Evolutionary conservation across 208 protist genomes (phyloP), one percentile per base, ranked within the genome.

Genomic region (Eutreptiella sp.): DNA sequence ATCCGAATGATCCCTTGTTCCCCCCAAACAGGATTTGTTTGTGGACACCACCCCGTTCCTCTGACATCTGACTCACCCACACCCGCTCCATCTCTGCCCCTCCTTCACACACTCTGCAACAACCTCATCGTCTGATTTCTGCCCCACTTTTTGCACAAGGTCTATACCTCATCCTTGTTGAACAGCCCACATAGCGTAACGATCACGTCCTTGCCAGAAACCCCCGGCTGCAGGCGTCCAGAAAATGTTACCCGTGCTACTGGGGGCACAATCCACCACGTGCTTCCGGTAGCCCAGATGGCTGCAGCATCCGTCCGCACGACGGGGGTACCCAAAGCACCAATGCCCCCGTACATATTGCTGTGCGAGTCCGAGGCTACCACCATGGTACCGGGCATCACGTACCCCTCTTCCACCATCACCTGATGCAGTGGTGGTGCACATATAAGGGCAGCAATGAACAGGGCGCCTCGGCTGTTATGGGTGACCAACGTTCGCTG

Each of bases 401-500:
- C 74, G 48, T 81, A 83, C n/a, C 75, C 80, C 53, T 85, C 76
- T 55, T 86, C 80, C 38, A 55, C 46, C 78, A 86, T 84, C 5
- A 79, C 53, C 70, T 76, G 46, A n/a, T n/a, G n/a, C n/a, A n/a
- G n/a, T n/a, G n/a, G 32, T 9, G 21, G 53, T 16, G 42, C 16
- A 57, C 46, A 23, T 9, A 41, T 50, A 50, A 16, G 16, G 36
- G 26, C 36, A 7, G 11, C n/a, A n/a, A n/a, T n/a, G n/a, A n/a
- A n/a, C n/a, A n/a, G n/a, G n/a, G n/a, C n/a, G n/a, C n/a, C n/a
- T n/a, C n/a, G n/a, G n/a, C n/a, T n/a, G n/a, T n/a, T n/a, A n/a
- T n/a, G n/a, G n/a, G n/a, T n/a, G n/a, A n/a, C n/a, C n/a, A n/a
- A n/a, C n/a, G n/a, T n/a, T n/a, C n/a, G n/a, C n/a, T n/a, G n/a